Conservation (phyloP, 768 basidiomycete genomes). For the Hericium coralloides region DNA sequence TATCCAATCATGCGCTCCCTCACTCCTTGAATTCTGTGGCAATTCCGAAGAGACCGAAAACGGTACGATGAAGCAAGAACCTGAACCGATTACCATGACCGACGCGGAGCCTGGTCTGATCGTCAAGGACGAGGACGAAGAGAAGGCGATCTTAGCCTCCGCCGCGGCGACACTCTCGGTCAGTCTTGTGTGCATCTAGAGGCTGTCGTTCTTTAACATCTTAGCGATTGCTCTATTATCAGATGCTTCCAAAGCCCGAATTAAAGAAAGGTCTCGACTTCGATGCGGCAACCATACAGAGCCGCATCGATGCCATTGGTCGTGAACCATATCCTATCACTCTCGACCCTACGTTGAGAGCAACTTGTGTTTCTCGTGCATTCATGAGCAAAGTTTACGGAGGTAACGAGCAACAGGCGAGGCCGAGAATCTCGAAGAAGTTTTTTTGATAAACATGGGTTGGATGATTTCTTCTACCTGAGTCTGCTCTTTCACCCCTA, state of each 20-base stretch:
- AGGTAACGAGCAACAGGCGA: neutral
- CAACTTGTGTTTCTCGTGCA: neutral
- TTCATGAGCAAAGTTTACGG: neutral
- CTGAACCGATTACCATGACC: no score
- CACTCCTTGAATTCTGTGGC: no score
- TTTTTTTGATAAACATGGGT: neutral
- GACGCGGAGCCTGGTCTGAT: no score
- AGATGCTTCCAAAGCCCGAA: neutral
- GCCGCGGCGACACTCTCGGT: neutral
- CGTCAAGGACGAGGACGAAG: neutral
- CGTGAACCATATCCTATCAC: neutral
- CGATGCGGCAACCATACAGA: neutral
- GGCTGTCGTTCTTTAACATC: neutral
- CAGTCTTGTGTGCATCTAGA: neutral
- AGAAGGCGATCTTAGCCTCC: neutral
- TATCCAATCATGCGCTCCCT: no score
- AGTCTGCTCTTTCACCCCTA: neutral
- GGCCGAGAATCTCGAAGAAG: no score
- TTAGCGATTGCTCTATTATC: neutral
- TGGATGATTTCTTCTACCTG: neutral
- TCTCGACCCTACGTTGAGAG: neutral
- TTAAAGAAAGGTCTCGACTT: neutral
- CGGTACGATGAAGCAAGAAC: no score
- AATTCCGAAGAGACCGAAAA: no score
- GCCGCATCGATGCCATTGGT: neutral